Percentiles rank a stretch among this genome's conserved stretches.
These are phyloP conservation scores for Avicennia marina DNA, from an alignment of 257 asterid species.

Conservation along the genomic window DNA sequence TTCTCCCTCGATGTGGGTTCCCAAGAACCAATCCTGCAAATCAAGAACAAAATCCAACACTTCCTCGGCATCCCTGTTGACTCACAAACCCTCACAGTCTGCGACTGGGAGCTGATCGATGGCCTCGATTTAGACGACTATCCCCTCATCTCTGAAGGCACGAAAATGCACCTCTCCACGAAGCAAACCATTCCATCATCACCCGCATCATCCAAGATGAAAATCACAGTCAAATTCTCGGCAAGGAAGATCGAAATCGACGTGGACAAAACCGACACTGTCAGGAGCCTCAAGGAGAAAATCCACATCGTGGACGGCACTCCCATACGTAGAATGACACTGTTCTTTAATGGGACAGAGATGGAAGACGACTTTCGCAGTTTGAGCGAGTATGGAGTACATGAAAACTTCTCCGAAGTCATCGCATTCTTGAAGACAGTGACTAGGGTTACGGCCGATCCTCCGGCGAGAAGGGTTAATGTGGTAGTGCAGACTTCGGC, in stretches of 20 bases:
- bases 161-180: slow-evolving; percentile 35
- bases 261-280: slow-evolving; percentile 48
- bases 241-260: slow-evolving; percentile 38
- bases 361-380: slow-evolving; percentile 51
- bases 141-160: slow-evolving; percentile 46
- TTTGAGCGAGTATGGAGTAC: slow-evolving; percentile 41
- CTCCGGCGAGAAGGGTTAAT: slow-evolving; percentile 35
- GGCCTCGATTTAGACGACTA: slow-evolving; percentile 59
- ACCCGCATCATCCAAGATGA: slow-evolving; percentile 17
- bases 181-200: background rate
- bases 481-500: slow-evolving; percentile 59
- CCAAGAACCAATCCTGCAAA: slow-evolving; percentile 46
- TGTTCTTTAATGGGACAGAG: slow-evolving; percentile 44
- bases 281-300: slow-evolving; percentile 67
- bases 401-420: slow-evolving; percentile 28
- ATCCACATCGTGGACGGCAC: slow-evolving; percentile 67
- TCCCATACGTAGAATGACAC: slow-evolving; percentile 52
- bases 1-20: slow-evolving; percentile 40
- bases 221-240: slow-evolving; percentile 38
- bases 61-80: slow-evolving; percentile 36
- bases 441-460: slow-evolving; percentile 29
- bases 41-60: slow-evolving; percentile 44
- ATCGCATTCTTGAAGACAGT: slow-evolving; percentile 35
- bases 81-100: slow-evolving; percentile 48
- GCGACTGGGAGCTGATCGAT: slow-evolving; percentile 54